Evolutionary conservation across 805 yeast genomes (phyloP).

Genomic region (Starmerella bombi): DNA sequence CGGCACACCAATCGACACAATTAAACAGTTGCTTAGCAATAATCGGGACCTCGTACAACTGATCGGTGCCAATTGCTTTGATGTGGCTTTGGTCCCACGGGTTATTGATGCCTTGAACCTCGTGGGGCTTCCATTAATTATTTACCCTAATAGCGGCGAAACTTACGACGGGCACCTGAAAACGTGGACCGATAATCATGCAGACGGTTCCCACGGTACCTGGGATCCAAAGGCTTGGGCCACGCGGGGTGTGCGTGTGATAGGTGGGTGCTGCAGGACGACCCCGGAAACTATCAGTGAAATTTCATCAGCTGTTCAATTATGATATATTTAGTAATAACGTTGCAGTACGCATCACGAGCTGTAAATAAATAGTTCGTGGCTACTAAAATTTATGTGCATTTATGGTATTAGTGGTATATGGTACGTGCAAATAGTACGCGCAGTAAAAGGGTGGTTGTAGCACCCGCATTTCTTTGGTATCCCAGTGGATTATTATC

Average conservation of each 20-base stretch:
- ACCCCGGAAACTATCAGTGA: constrained; percentile 36
- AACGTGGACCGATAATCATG: constrained; percentile 28
- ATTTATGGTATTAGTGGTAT: no score
- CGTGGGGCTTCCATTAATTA: constrained; percentile 32
- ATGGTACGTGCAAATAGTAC: no score
- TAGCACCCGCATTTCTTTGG: no score
- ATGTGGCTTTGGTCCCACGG: constrained; percentile 31
- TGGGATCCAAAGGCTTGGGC: constrained; percentile 36
- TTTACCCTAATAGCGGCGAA: constrained; percentile 72
- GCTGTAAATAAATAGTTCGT: no score
- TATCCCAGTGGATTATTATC: no score
- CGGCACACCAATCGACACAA: constrained; percentile 33
- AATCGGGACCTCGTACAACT: constrained; percentile 23
- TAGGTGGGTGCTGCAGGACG: constrained; percentile 72
- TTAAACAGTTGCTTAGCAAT: constrained; percentile 28
- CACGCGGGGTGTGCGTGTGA: constrained; percentile 33
- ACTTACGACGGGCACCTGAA: constrained; percentile 39
- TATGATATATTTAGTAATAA: no score
- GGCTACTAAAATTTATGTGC: no score
- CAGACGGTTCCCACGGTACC: constrained; percentile 2
- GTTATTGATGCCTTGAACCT: constrained; percentile 31
- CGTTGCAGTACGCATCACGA: no score
- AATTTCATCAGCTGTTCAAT: neutral
- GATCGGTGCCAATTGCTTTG: constrained; percentile 60
- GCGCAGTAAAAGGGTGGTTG: no score